Evolutionary conservation across 2,329 filamentous ascomycete species (phyloP), one percentile per base, ranked within the genome.

Genomic region (Phoma herbarum): DNA sequence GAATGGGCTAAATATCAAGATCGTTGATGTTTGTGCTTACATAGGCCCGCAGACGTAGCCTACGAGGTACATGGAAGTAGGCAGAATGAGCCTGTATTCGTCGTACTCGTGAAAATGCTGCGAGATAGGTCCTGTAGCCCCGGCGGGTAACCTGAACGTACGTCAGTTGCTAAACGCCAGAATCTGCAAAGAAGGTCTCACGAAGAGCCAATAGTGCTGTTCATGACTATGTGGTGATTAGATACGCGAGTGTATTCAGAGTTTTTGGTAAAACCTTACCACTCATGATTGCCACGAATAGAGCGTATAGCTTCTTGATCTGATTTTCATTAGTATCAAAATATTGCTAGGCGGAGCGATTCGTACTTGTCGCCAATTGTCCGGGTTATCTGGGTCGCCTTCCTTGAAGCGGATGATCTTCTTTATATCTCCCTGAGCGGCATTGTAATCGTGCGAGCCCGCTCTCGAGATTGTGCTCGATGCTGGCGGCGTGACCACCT

Each of bases 131-230:
- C 83, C 80, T 2, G 87, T 82, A 14, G 86, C 86, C 72, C 88
- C 88, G 54, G 86, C 86, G 1, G 88, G 86, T 5, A 91, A 79
- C 0, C 70, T 73, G 23, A 2, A 20, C 9, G 2, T 3, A 12
- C 11, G 31, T 62, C 23, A 63, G 48, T 6, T 29, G 14, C n/a
- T 18, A 8, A 9, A 7, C 16, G 25, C 14, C 20, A 37, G 23
- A n/a, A 6, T 31, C 10, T n/a, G 3, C 22, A 9, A 7, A 33
- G 7, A 22, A 5, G 22, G 4, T 14, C 23, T 41, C 22, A 68
- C 68, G 87, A 81, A 41, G 85, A 89, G 1, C 85, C 85, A 76
- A 91, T 85, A 10, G 88, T 90, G 25, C 84, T 87, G 73, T 91
- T 91, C 70, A 90, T 80, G 10, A 76, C 72, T 74, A 25, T 11